phyloP scores from a whole-genome alignment of 192 early-diverging fungal species.

The Podila epicladia region DNA sequence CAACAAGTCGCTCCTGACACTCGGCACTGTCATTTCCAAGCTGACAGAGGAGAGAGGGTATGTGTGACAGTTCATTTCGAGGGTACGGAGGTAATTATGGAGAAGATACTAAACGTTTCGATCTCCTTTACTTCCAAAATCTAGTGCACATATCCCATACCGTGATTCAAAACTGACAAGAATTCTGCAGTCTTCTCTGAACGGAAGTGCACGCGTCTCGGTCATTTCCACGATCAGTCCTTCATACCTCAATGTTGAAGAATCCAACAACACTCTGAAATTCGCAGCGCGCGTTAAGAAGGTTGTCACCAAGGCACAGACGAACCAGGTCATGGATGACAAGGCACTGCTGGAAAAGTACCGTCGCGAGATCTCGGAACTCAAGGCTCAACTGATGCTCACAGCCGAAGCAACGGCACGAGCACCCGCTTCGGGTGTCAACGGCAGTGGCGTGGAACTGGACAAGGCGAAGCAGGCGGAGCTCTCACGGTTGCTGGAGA shows the following conservation, averaged over 20 bases:
- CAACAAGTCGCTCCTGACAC: conserved; percentile 87
- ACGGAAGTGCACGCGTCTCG: conserved; percentile 88
- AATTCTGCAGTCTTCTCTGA: conserved; percentile 91
- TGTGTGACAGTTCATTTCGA: neutral
- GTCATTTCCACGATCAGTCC: conserved; percentile 96
- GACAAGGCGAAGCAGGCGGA: conserved; percentile 48
- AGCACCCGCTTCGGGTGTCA: conserved; percentile 61
- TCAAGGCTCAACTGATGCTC: conserved; percentile 68
- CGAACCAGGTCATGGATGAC: conserved; percentile 83
- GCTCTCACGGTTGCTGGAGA: conserved; percentile 29
- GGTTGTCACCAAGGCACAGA: conserved; percentile 81
- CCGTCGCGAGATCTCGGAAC: conserved; percentile 79
- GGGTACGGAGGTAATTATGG: neutral
- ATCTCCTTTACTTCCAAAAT: conserved; percentile 1
- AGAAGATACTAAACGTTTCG: neutral
- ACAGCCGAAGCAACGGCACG: conserved; percentile 64
- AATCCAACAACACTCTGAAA: conserved; percentile 92
- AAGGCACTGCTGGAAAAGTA: conserved; percentile 89
- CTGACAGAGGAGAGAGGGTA: conserved; percentile 78
- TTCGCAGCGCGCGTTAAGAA: conserved; percentile 95
- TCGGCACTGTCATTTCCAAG: conserved; percentile 94
- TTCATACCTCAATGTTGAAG: conserved; percentile 79
- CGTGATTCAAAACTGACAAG: conserved; percentile 97
- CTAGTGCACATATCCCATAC: conserved; percentile 88
- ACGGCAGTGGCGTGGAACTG: conserved; percentile 22